Percentiles rank a stretch among this genome's conserved stretches.
These are phyloP conservation scores for Acer campestre DNA, from an alignment of 345 rosid species.

Conservation along the genomic window DNA sequence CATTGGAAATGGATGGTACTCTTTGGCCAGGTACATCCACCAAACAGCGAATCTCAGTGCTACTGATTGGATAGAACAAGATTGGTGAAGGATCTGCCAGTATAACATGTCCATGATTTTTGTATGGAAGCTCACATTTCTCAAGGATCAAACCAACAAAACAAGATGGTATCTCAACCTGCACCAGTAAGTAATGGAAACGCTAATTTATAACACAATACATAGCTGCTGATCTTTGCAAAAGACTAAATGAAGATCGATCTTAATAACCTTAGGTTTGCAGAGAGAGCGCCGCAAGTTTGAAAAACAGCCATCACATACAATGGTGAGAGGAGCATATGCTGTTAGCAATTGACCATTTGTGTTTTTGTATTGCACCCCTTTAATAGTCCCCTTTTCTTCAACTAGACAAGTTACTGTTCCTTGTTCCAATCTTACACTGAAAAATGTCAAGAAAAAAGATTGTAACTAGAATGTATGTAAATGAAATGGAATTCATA, in stretches of 20 bases:
- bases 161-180: conserved; percentile 9
- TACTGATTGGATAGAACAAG: conserved; percentile 5
- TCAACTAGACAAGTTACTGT: background rate
- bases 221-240: background rate
- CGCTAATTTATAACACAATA: too few relatives aligned
- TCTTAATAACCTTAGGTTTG: background rate
- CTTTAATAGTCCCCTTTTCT: conserved; percentile 6
- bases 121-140: background rate
- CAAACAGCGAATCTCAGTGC: conserved; percentile 2
- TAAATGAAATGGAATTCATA: background rate
- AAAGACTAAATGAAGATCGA: background rate
- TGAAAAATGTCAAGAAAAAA: background rate
- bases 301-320: conserved; percentile 5
- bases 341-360: background rate
- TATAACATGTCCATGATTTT: background rate
- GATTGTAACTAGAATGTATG: background rate
- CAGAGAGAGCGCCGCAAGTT: background rate
- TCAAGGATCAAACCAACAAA: conserved; percentile 8
- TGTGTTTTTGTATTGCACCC: conserved; percentile 1
- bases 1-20: conserved; percentile 13
- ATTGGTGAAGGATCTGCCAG: conserved; percentile 4
- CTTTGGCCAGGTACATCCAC: conserved; percentile 1
- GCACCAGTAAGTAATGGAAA: background rate
- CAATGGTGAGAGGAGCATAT: conserved; percentile 4
- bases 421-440: conserved; percentile 8